phyloP scores from a whole-genome alignment of 495 filamentous ascomycete species.

The Xylaria venustula region DNA sequence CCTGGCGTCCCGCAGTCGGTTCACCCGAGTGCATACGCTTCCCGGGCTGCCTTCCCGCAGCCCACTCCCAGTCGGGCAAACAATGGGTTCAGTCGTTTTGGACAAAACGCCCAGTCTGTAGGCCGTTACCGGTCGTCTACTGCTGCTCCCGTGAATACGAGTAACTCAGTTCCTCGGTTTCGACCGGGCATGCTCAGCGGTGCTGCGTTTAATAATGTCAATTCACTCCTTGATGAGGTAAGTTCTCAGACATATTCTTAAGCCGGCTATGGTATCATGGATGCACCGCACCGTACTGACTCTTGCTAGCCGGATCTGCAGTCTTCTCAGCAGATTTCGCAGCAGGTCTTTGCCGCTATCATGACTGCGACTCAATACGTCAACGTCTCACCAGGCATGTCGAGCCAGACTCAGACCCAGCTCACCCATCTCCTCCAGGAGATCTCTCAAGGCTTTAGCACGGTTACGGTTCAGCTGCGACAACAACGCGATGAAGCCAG shows the following conservation, averaged over 20 bases:
- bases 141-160: not conserved
- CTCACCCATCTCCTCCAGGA: conserved; percentile 5
- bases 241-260: not conserved
- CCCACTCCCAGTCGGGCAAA: conserved; percentile 7
- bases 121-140: conserved; percentile 9
- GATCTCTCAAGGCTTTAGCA: conserved; percentile 11
- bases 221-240: not conserved
- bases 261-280: not conserved
- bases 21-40: not conserved
- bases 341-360: conserved; percentile 11
- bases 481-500: conserved; percentile 9
- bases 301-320: not conserved
- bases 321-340: conserved; percentile 5
- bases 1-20: conserved; percentile 7
- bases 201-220: conserved; percentile 3
- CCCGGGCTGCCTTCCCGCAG: not conserved
- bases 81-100: conserved; percentile 3
- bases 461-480: conserved; percentile 1
- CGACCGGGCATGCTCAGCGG: not conserved
- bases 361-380: conserved; percentile 15
- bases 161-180: not conserved
- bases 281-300: not conserved
- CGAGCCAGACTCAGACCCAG: not conserved
- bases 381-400: conserved; percentile 11
- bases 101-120: not conserved